phyloP scores from a whole-genome alignment of 2,329 filamentous ascomycete genomes.

The Dothidotthia symphoricarpi region DNA sequence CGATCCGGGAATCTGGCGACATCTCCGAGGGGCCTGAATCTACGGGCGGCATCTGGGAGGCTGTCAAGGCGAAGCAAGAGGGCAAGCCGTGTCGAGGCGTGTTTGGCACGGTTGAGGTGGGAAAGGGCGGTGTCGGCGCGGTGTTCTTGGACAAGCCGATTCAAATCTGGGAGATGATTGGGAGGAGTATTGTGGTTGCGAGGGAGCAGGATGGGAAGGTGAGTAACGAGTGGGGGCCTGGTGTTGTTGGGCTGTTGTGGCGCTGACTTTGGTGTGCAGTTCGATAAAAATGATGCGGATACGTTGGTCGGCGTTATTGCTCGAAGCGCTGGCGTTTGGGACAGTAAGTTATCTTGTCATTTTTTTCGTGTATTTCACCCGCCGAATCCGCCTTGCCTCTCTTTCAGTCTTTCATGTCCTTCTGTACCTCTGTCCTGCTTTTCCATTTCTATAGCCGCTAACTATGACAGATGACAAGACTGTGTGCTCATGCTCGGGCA shows the following conservation, averaged over 20 bases:
- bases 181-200: conserved; percentile 84
- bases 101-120: conserved; percentile 75
- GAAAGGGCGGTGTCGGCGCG: conserved; percentile 70
- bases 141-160: conserved; percentile 79
- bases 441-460: background rate
- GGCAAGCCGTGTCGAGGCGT: conserved; percentile 57
- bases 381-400: too few relatives aligned
- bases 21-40: conserved; percentile 80
- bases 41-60: conserved; percentile 79
- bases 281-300: conserved; percentile 66
- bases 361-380: conserved; percentile 2
- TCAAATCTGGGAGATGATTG: conserved; percentile 94
- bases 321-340: conserved; percentile 95
- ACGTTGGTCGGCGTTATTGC: conserved; percentile 93
- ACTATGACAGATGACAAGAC: conserved; percentile 73
- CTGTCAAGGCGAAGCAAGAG: conserved; percentile 46
- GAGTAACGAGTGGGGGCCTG: conserved; percentile 8
- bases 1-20: conserved; percentile 81
- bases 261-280: conserved; percentile 10
- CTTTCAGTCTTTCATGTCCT: too few relatives aligned
- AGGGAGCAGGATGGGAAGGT: conserved; percentile 59
- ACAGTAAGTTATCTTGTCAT: conserved; percentile 45
- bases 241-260: background rate
- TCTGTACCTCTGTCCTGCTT: background rate
- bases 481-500: conserved; percentile 95